These are phyloP conservation scores for Amniculicola lignicola DNA, from an alignment of 495 filamentous ascomycete species.

Conservation along the genomic window DNA sequence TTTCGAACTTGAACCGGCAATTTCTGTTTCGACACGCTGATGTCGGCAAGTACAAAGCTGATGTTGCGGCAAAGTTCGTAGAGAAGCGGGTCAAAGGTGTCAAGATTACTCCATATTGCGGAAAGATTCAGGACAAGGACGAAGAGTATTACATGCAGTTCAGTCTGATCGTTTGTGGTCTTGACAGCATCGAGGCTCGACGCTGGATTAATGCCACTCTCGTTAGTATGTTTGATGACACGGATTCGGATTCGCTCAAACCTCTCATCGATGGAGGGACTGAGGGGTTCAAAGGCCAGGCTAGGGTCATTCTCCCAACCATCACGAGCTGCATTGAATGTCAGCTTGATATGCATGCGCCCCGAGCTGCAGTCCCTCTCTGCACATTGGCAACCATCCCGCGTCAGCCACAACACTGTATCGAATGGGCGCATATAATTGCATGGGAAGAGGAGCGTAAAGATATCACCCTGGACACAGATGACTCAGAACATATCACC, in stretches of 20 bases:
- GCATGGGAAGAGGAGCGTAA: constrained; percentile 66
- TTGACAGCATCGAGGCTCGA: constrained; percentile 95
- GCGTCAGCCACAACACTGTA: constrained; percentile 95
- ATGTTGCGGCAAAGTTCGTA: constrained; percentile 88
- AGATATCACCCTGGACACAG: constrained; percentile 71
- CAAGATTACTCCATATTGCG: constrained; percentile 87
- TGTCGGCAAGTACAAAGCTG: constrained; percentile 91
- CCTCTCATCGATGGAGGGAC: constrained; percentile 96
- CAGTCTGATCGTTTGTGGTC: constrained; percentile 86
- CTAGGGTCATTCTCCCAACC: constrained; percentile 86
- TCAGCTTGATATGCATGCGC: constrained; percentile 96
- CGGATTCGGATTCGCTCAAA: constrained; percentile 77
- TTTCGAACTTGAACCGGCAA: constrained; percentile 96
- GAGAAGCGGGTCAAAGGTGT: constrained; percentile 83
- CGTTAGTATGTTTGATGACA: constrained; percentile 79
- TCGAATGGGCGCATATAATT: constrained; percentile 97
- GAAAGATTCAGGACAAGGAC: constrained; percentile 95
- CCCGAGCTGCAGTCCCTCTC: constrained; percentile 86
- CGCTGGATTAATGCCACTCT: constrained; percentile 98
- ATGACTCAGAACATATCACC: constrained; percentile 93
- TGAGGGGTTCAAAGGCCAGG: constrained; percentile 97
- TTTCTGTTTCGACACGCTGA: constrained; percentile 93
- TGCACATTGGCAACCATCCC: constrained; percentile 97
- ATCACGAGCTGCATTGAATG: constrained; percentile 96
- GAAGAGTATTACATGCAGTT: constrained; percentile 99